phyloP scores from a whole-genome alignment of 1,139 yeast genomes.

The Hemisphaericaspora xylanilytica region DNA sequence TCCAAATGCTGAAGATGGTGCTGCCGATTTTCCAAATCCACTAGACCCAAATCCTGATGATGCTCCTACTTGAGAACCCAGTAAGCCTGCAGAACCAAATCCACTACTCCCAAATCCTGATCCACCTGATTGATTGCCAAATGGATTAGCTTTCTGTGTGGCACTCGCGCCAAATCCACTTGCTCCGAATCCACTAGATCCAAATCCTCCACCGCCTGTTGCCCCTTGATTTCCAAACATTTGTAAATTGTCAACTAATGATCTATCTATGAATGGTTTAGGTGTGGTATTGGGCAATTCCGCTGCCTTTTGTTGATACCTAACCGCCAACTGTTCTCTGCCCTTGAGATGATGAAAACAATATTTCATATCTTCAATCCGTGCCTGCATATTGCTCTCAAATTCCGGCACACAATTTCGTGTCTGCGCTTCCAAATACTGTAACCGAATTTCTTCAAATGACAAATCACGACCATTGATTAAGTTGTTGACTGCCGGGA shows the following conservation, averaged over 20 bases:
- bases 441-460: slow-evolving; percentile 53
- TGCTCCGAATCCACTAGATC: slow-evolving; percentile 16
- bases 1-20: neutral
- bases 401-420: slow-evolving; percentile 24
- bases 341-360: slow-evolving; percentile 38
- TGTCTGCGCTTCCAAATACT: slow-evolving; percentile 42
- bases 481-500: slow-evolving; percentile 31
- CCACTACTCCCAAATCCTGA: slow-evolving; percentile 16
- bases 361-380: slow-evolving; percentile 47
- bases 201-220: slow-evolving; percentile 20
- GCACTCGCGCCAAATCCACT: slow-evolving; percentile 15
- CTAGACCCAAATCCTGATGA: slow-evolving; percentile 7
- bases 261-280: slow-evolving; percentile 40
- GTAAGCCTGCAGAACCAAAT: slow-evolving; percentile 10
- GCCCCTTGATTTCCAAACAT: slow-evolving; percentile 13
- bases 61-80: slow-evolving; percentile 1
- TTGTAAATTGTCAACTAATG: slow-evolving; percentile 24
- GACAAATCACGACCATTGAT: slow-evolving; percentile 56
- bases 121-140: slow-evolving; percentile 8
- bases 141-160: slow-evolving; percentile 9
- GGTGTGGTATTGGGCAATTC: slow-evolving; percentile 25
- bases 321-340: slow-evolving; percentile 50
- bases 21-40: slow-evolving; percentile 9
- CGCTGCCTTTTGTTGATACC: slow-evolving; percentile 54
- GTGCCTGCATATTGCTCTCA: slow-evolving; percentile 36